These are phyloP conservation scores for Stereum hirsutum DNA, from an alignment of 1,284 basidiomycete species.

Conservation along the genomic window DNA sequence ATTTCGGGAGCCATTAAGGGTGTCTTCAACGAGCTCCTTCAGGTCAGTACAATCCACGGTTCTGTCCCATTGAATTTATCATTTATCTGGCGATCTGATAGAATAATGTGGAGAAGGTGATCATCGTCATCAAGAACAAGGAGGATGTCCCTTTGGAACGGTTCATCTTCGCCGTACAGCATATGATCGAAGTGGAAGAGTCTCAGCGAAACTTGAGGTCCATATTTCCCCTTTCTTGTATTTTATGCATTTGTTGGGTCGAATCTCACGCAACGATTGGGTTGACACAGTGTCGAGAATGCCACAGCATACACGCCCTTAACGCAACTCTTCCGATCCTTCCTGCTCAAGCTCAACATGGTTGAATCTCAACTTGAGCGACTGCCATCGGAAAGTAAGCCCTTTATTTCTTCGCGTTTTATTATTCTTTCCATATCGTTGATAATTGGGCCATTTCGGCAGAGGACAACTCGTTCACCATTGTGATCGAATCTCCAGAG, in stretches of 20 bases:
- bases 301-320: slow-evolving; percentile 59
- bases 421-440: not conserved
- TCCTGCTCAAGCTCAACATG: slow-evolving; percentile 78
- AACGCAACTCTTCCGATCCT: slow-evolving; percentile 74
- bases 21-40: slow-evolving; percentile 63
- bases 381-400: slow-evolving; percentile 38
- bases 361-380: slow-evolving; percentile 71
- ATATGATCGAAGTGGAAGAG: slow-evolving; percentile 59
- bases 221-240: slow-evolving; percentile 7
- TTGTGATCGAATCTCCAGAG: slow-evolving; percentile 76
- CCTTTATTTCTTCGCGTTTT: slow-evolving; percentile 2
- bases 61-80: not conserved
- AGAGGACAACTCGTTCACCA: slow-evolving; percentile 77
- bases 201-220: slow-evolving; percentile 59
- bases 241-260: too few species aligned
- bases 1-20: slow-evolving; percentile 76
- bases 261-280: not conserved
- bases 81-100: slow-evolving; percentile 17
- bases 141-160: slow-evolving; percentile 71
- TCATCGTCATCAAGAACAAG: slow-evolving; percentile 73
- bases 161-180: slow-evolving; percentile 72
- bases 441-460: slow-evolving; percentile 5
- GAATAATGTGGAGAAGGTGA: slow-evolving; percentile 67
- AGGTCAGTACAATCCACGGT: slow-evolving; percentile 31
- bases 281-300: slow-evolving; percentile 47